These are phyloP conservation scores for Mycosarcoma mackinlayi DNA, from an alignment of 1,284 basidiomycete genomes.

Conservation along the genomic window DNA sequence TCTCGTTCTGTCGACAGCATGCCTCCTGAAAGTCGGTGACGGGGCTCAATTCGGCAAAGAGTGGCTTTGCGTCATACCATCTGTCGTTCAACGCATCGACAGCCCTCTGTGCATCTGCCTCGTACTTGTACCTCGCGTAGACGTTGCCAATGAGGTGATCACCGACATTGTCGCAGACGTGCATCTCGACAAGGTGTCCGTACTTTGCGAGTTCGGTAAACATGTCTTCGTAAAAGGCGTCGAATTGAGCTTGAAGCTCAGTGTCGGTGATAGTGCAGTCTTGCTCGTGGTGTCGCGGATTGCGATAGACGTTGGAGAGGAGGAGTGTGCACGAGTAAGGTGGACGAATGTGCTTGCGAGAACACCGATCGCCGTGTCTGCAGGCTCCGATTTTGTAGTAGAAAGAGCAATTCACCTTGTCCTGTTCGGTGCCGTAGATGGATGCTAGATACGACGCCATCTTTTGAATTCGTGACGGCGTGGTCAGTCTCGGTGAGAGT, in stretches of 20 bases:
- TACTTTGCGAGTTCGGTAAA: conserved; percentile 86
- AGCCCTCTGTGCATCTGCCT: conserved; percentile 93
- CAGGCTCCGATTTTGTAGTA: conserved; percentile 98
- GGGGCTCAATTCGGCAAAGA: conserved; percentile 98
- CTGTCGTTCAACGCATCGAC: conserved; percentile 93
- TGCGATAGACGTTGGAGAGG: conserved; percentile 98
- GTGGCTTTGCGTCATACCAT: conserved; percentile 95
- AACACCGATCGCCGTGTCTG: conserved; percentile 94
- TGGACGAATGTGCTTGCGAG: conserved; percentile 96
- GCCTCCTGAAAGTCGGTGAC: conserved; percentile 99
- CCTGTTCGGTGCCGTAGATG: conserved; percentile 75
- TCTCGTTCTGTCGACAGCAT: conserved; percentile 84
- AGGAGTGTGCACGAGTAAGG: conserved; percentile 97
- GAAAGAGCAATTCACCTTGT: conserved; percentile 93
- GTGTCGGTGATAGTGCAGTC: conserved; percentile 79
- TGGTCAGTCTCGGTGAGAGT: neutral
- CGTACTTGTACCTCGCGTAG: conserved; percentile 97
- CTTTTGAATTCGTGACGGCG: neutral
- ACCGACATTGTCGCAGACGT: conserved; percentile 99
- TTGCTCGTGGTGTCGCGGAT: conserved; percentile 86
- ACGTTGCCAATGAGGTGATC: conserved; percentile 99
- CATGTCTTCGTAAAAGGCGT: conserved; percentile 91
- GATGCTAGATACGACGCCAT: conserved; percentile 56
- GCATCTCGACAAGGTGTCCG: conserved; percentile 90
- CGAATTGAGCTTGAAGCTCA: conserved; percentile 94